Percentiles rank a stretch among this genome's conserved stretches.
Conservation (phyloP, 768 basidiomycete species). For the Leccinum truebloodii region DNA sequence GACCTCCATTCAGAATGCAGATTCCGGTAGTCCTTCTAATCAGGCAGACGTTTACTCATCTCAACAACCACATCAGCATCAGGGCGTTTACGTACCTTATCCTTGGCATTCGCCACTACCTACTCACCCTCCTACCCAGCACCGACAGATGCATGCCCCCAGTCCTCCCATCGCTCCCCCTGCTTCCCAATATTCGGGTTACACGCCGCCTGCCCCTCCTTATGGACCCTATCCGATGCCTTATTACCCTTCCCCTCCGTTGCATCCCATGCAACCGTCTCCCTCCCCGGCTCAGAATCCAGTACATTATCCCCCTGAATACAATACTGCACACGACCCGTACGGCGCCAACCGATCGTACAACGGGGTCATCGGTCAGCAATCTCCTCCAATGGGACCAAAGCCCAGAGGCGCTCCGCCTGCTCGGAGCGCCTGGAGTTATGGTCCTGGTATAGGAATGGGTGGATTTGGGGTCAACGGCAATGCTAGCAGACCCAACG, state of each 20-base stretch:
- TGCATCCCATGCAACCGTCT: slow-evolving; percentile 29
- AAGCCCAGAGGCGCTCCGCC: slow-evolving; percentile 39
- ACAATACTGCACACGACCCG: slow-evolving; percentile 28
- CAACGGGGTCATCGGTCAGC: slow-evolving; percentile 35
- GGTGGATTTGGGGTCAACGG: slow-evolving; percentile 42
- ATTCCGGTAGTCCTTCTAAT: slow-evolving; percentile 30
- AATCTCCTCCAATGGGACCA: slow-evolving; percentile 26
- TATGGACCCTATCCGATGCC: slow-evolving; percentile 39
- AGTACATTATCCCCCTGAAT: slow-evolving; percentile 30
- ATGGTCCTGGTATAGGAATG: slow-evolving; percentile 60
- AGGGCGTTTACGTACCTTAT: slow-evolving; percentile 33
- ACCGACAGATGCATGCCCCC: slow-evolving; percentile 35
- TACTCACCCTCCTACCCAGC: slow-evolving; percentile 45
- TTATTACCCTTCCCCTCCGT: slow-evolving; percentile 32
- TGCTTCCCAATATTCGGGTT: slow-evolving; percentile 33
- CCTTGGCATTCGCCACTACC: slow-evolving; percentile 37
- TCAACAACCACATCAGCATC: slow-evolving; percentile 30
- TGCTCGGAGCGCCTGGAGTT: slow-evolving; percentile 64
- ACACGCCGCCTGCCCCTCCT: slow-evolving; percentile 33
- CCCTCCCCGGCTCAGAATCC: slow-evolving; percentile 30
- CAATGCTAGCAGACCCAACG: slow-evolving; percentile 22
- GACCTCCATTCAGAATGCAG: slow-evolving; percentile 39
- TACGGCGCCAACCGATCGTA: slow-evolving; percentile 27
- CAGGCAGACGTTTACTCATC: slow-evolving; percentile 35
- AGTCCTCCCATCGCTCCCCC: slow-evolving; percentile 33